These are phyloP conservation scores for Phascolomyces articulosus DNA, from an alignment of 371 early-diverging fungal genomes.

Conservation along the genomic window DNA sequence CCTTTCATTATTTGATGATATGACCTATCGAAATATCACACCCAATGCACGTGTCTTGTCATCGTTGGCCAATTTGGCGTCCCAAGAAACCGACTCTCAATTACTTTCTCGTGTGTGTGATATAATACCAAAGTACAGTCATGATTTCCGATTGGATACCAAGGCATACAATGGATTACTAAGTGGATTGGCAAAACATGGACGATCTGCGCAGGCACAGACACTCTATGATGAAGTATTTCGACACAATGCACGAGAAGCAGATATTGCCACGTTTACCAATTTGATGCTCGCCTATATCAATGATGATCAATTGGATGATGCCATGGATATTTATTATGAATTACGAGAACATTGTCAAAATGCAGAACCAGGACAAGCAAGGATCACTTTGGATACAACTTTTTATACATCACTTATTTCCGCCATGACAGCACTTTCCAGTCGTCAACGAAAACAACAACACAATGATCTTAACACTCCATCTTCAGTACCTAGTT, in stretches of 20 bases:
- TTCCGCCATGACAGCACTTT: conserved; percentile 20
- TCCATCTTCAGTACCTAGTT: conserved; percentile 5
- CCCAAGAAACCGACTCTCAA: conserved; percentile 6
- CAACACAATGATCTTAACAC: not conserved
- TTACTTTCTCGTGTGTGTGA: not conserved
- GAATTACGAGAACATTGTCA: conserved; percentile 36
- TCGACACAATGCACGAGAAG: conserved; percentile 21
- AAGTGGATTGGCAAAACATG: conserved; percentile 31
- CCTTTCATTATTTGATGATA: conserved; percentile 36
- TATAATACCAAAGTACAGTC: conserved; percentile 7
- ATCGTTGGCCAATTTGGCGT: conserved; percentile 30
- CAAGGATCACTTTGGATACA: conserved; percentile 22
- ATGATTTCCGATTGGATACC: conserved; percentile 12
- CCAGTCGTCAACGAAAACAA: conserved; percentile 1
- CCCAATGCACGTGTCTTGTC: conserved; percentile 41
- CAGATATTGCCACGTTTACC: conserved; percentile 38
- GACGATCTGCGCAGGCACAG: conserved; percentile 42
- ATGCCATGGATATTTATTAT: conserved; percentile 51
- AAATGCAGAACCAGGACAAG: conserved; percentile 11
- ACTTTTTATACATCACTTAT: conserved; percentile 28
- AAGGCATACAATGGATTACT: conserved; percentile 34
- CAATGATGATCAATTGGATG: conserved; percentile 33
- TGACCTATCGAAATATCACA: conserved; percentile 27
- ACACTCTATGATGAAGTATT: conserved; percentile 37
- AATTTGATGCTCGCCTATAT: conserved; percentile 46